These are phyloP conservation scores for Rhodomyrtus tomentosa DNA, from an alignment of 345 rosid species.

Conservation along the genomic window DNA sequence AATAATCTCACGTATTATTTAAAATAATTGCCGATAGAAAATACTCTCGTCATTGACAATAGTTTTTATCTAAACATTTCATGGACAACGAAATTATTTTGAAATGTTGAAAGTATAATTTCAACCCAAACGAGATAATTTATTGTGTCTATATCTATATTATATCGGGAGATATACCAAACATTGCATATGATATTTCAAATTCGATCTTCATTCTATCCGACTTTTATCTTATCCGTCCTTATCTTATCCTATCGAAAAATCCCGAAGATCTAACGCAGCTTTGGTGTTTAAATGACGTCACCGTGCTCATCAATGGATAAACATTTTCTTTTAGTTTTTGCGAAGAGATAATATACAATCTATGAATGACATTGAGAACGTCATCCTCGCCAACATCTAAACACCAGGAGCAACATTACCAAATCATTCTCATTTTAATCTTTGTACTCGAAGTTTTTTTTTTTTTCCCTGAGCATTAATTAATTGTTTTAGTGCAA, in stretches of 20 bases:
- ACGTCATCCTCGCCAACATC: not conserved
- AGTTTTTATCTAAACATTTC: too few relatives aligned
- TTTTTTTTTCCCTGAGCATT: not conserved
- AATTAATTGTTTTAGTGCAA: not conserved
- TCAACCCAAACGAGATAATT: not conserved
- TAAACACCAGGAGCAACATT: not conserved
- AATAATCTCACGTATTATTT: too few relatives aligned
- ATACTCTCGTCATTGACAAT: too few relatives aligned
- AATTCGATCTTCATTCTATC: too few relatives aligned
- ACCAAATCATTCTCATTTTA: not conserved
- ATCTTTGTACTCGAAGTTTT: not conserved
- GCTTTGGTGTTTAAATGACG: not conserved
- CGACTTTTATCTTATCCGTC: too few relatives aligned
- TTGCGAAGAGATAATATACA: not conserved
- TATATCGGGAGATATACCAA: too few relatives aligned
- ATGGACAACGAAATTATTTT: too few relatives aligned
- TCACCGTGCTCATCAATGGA: not conserved
- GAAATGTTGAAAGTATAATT: not conserved
- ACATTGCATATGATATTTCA: too few relatives aligned
- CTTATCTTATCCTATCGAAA: too few relatives aligned
- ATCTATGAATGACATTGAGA: not conserved
- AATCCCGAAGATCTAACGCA: too few relatives aligned
- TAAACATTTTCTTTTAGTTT: not conserved
- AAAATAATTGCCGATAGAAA: too few relatives aligned
- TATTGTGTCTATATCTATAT: too few relatives aligned